Base-by-base conservation (phyloP, 2,329 filamentous ascomycete genomes). In the Colletotrichum tofieldiae region DNA sequence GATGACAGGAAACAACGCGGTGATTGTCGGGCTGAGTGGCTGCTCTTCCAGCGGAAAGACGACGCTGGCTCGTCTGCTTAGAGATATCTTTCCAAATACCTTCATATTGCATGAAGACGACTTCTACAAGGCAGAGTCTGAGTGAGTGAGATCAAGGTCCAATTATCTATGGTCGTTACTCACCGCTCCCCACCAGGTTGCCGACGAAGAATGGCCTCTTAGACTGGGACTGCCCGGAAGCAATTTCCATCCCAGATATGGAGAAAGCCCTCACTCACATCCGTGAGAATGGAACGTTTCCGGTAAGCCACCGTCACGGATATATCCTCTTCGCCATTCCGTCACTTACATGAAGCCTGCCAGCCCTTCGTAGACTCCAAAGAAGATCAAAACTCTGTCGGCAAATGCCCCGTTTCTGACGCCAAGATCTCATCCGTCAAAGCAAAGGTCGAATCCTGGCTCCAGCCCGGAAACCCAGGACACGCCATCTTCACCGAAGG, bases 61-160 rank as follows among this genome's bases (percentile, higher is more conserved):
- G 2, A 98, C 96, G 2, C 89, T 99, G 18, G 93, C 95, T 26
- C 90, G 96, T 2, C 87, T 98, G 16, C 87, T 99, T 23, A 91
- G 94, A 71, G 91, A 94, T 79, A 92, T 97, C 75, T 95, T 98
- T 78, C 92, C 92, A 11, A 86, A 88, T 75, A 88, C 91, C 20
- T 96, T 95, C 78, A 93, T 98, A 78, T 88, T 99, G 29, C 96
- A 99, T 81, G 91, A 98, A 81, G 96, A 99, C 84, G 96, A 99
- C 82, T 99, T 98, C 81, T 99, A 98, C 84, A 91, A 91, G 75
- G 86, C 93, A 1, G 96, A 98, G 79, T 83, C 88, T 39, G 88
- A 94, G 88, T 94, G 78, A 78, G 87, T 82, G 51, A 7, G 39
- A 6, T 29, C 49, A 59, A 26, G 5, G 54, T n/a, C 65, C 9